phyloP scores from a whole-genome alignment of 2,329 filamentous ascomycete species.

The Cercospora beticola region DNA sequence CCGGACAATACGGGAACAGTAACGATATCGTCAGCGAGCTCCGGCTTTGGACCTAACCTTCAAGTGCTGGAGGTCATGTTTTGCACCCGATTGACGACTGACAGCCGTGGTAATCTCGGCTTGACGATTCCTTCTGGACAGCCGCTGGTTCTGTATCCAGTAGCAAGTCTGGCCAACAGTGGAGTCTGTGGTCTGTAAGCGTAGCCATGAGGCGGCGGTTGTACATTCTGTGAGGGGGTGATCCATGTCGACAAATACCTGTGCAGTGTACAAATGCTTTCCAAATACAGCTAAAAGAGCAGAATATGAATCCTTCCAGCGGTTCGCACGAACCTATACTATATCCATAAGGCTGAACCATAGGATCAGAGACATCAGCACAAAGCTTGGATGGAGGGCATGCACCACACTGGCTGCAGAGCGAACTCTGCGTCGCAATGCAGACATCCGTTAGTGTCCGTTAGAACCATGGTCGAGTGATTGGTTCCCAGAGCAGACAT shows the following conservation, averaged over 20 bases:
- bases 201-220: background rate
- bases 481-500: background rate
- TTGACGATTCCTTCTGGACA: conserved; percentile 16
- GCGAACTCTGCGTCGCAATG: background rate
- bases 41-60: conserved; percentile 30
- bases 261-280: background rate
- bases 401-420: background rate
- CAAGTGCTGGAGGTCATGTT: conserved; percentile 43
- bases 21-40: conserved; percentile 33
- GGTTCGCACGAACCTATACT: background rate
- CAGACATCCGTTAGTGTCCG: background rate
- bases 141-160: conserved; percentile 24
- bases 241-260: background rate
- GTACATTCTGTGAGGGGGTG: background rate
- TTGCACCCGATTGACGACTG: conserved; percentile 47
- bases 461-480: background rate
- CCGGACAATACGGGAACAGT: conserved; percentile 18
- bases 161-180: conserved; percentile 18
- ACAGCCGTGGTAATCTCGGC: conserved; percentile 45
- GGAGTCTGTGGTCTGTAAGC: conserved; percentile 25
- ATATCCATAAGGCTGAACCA: background rate
- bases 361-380: background rate
- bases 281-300: background rate
- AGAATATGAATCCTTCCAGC: background rate
- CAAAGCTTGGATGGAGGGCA: background rate